A percentile compares a stretch with the other conserved stretches of the same genome.
Evolutionary conservation across 306 rosid genomes (phyloP).

Genomic region (Macrotyloma uniflorum): DNA sequence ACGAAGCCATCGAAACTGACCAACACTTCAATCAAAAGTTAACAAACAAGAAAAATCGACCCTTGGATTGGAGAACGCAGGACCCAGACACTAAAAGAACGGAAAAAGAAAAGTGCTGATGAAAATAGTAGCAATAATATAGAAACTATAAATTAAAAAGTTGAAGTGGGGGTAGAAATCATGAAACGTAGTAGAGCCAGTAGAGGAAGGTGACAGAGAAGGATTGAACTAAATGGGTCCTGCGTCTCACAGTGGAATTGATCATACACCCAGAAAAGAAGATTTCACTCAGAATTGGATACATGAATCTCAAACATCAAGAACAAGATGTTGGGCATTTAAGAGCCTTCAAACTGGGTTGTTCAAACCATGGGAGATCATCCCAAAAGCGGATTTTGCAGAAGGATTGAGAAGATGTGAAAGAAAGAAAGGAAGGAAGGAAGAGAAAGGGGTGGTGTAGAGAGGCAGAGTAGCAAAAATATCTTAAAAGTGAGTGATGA

Average conservation of each 20-base stretch:
- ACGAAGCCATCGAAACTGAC: slow-evolving; percentile 53
- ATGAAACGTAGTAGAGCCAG: slow-evolving; percentile 96
- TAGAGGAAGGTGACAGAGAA: slow-evolving; percentile 93
- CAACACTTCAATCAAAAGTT: neutral
- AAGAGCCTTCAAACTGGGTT: neutral
- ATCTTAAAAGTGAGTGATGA: neutral
- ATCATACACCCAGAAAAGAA: slow-evolving; percentile 85
- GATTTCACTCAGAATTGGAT: slow-evolving; percentile 82
- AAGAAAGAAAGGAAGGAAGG: too few species aligned
- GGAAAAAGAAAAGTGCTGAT: slow-evolving; percentile 7
- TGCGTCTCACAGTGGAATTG: slow-evolving; percentile 80
- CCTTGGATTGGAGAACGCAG: slow-evolving; percentile 32
- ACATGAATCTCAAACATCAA: slow-evolving; percentile 95
- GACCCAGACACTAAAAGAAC: slow-evolving; percentile 50
- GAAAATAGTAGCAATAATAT: neutral
- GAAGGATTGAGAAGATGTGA: neutral
- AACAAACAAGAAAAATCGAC: neutral
- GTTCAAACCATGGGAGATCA: neutral
- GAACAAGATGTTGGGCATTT: slow-evolving; percentile 60
- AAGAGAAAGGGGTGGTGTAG: neutral
- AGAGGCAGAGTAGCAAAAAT: neutral
- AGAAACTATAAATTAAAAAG: neutral
- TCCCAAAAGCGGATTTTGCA: neutral
- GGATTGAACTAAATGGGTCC: slow-evolving; percentile 91
- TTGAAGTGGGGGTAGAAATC: slow-evolving; percentile 18